Conservation (phyloP, 768 basidiomycete genomes). For the Solioccasus polychromus region DNA sequence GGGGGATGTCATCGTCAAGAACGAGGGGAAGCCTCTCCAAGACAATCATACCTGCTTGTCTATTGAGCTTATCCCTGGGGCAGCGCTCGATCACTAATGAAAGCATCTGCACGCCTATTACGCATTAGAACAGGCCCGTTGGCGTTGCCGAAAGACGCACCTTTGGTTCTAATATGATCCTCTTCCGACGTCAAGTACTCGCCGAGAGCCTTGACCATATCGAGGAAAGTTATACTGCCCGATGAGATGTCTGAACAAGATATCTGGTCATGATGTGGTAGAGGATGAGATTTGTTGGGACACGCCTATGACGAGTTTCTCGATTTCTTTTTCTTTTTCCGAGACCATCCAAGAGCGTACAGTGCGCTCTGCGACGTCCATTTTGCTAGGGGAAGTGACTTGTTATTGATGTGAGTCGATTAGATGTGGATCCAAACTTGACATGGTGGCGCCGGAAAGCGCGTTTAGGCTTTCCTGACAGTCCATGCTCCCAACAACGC, state of each 20-base stretch:
- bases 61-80: slow-evolving; percentile 63
- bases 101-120: slow-evolving; percentile 78
- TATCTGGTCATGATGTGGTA: neutral
- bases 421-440: slow-evolving; percentile 2
- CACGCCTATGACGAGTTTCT: slow-evolving; percentile 59
- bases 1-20: slow-evolving; percentile 3
- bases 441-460: slow-evolving; percentile 3
- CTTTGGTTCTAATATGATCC: slow-evolving; percentile 73
- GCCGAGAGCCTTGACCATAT: slow-evolving; percentile 83
- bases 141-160: slow-evolving; percentile 37
- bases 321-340: slow-evolving; percentile 56
- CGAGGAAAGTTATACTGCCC: slow-evolving; percentile 59
- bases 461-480: slow-evolving; percentile 7
- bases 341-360: slow-evolving; percentile 74
- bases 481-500: slow-evolving; percentile 22
- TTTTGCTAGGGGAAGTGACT: slow-evolving; percentile 12
- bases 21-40: neutral
- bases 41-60: slow-evolving; percentile 70
- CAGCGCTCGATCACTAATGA: slow-evolving; percentile 64
- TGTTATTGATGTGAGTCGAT: slow-evolving; percentile 5
- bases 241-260: slow-evolving; percentile 45
- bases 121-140: neutral
- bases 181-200: slow-evolving; percentile 88
- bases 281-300: neutral
- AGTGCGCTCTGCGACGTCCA: slow-evolving; percentile 48